Conservation (phyloP, 1,284 basidiomycete species). For the Tausonia pullulans region DNA sequence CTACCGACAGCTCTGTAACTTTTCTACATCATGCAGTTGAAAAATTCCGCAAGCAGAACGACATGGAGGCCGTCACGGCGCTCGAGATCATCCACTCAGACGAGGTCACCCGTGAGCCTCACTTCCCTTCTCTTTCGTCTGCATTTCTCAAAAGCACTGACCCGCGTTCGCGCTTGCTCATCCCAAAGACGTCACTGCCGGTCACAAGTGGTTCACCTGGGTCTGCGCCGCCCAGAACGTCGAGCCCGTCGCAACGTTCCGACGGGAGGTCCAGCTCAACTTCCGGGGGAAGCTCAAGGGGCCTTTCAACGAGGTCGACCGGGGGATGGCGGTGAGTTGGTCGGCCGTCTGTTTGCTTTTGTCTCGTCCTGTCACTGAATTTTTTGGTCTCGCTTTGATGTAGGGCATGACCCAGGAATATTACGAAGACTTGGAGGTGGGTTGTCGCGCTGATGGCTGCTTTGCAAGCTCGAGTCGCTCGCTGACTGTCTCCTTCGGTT, state of each 20-base stretch:
- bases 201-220: conserved; percentile 76
- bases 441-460: no score
- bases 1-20: no score
- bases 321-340: conserved; percentile 29
- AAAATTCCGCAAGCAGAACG: conserved; percentile 57
- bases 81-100: conserved; percentile 70
- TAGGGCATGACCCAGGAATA: no score
- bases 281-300: conserved; percentile 74
- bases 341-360: conserved; percentile 8
- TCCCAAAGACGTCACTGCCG: conserved; percentile 53
- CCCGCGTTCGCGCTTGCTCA: neutral
- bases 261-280: conserved; percentile 37
- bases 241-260: conserved; percentile 60
- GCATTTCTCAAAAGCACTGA: neutral
- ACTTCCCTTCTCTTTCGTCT: neutral
- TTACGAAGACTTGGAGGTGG: no score
- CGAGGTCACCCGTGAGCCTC: conserved; percentile 52
- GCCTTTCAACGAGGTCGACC: conserved; percentile 67
- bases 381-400: no score
- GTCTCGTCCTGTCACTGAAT: no score
- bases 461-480: no score
- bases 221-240: conserved; percentile 53
- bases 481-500: no score
- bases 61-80: conserved; percentile 55
- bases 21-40: conserved; percentile 36